Evolutionary conservation across 129 eudicot species (phyloP), one percentile per base, ranked within the genome.

Genomic region (Daucus carota): DNA sequence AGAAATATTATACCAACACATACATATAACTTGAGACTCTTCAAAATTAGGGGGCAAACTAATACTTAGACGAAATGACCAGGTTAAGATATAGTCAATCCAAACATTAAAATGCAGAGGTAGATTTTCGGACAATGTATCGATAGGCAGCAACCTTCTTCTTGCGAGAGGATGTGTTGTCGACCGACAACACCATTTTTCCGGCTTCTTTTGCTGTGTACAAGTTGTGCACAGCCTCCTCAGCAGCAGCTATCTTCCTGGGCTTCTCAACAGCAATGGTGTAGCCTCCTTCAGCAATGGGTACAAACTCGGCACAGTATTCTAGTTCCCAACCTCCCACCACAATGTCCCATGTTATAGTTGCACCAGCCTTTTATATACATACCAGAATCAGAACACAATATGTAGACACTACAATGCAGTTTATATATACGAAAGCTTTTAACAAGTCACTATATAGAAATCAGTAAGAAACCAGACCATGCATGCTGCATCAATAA

Each of bases 271-370:
- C 97, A 0, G 93, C 92, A 2, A 94, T 83, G 31, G 92, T 85
- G 92, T 94, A 94, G 86, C 94, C 86, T 42, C 84, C 94, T 32
- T 80, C 77, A 0, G 87, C 89, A 24, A 62, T 82, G 0, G 99
- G 99, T 6, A 89, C 87, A 44, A 86, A 94, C 80, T 94, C 99
- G 0, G 85, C 99, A 60, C 90, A 80, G 85, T 94, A 94, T 31
- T 89, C 96, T 87, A 94, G 59, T 57, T 94, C 97, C 99, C 99
- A 94, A 18, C 99, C 96, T 46, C 96, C 96, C 14, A 94, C 99
- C 57, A 87, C 96, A 15, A 91, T 73, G 73, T 94, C 99, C 99
- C 99, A 94, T 65, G 92, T 80, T 68, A 94, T 89, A 6, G 90
- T 94, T 66, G 97, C 84, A 44, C 96, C 90, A 0, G 79, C 99